These are phyloP conservation scores for Aurifilum marmelostoma DNA, from an alignment of 2,329 filamentous ascomycete genomes.

Conservation along the genomic window DNA sequence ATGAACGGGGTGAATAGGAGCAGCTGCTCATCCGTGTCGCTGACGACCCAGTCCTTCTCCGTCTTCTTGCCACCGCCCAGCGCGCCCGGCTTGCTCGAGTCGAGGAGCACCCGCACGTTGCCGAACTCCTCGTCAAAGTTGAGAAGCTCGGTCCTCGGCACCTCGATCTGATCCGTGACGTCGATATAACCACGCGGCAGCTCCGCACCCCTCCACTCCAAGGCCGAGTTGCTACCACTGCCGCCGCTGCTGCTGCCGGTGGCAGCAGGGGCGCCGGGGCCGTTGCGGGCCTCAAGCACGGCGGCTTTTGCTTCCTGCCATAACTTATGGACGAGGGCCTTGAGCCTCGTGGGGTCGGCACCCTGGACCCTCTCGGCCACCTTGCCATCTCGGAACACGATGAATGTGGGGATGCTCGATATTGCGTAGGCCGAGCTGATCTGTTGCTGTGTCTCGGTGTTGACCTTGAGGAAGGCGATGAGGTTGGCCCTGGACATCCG, in stretches of 20 bases:
- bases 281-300: background rate
- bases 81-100: constrained; percentile 65
- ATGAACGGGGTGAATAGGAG: constrained; percentile 93
- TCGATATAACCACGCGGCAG: constrained; percentile 82
- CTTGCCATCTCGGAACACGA: constrained; percentile 77
- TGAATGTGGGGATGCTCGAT: constrained; percentile 84
- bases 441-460: constrained; percentile 76
- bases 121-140: constrained; percentile 83
- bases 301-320: constrained; percentile 57
- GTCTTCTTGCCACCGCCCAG: constrained; percentile 60
- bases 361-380: constrained; percentile 72
- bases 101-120: constrained; percentile 73
- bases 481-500: constrained; percentile 71
- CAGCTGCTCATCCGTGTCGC: constrained; percentile 94
- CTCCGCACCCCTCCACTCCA: constrained; percentile 72
- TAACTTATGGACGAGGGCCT: constrained; percentile 71
- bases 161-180: constrained; percentile 80
- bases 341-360: constrained; percentile 72
- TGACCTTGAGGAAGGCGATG: constrained; percentile 85
- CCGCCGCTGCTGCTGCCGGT: constrained; percentile 47
- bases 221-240: constrained; percentile 47
- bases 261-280: too few relatives aligned
- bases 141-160: constrained; percentile 79
- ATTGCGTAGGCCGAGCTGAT: constrained; percentile 75
- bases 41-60: constrained; percentile 86